Evolutionary conservation across 2,329 filamentous ascomycete species (phyloP).

Genomic region (Verticillium isaacii): DNA sequence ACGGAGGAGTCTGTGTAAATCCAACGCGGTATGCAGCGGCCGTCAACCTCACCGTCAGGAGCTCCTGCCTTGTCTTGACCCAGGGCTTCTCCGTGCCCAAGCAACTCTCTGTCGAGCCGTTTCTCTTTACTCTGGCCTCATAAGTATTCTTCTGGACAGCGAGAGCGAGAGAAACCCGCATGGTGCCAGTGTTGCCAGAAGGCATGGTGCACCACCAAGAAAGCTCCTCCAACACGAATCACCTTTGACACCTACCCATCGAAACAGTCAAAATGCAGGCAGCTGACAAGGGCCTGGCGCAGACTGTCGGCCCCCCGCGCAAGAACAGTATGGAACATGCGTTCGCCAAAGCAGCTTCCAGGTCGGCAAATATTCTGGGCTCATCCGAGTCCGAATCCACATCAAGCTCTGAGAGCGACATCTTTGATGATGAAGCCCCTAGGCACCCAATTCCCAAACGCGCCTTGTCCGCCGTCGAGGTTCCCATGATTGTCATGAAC

Average conservation of each 20-base stretch:
- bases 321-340: neutral
- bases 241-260: neutral
- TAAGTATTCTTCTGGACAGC: neutral
- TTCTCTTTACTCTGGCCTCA: neutral
- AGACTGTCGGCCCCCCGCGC: neutral
- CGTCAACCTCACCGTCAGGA: neutral
- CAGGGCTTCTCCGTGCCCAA: too few species aligned
- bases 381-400: neutral
- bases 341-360: neutral
- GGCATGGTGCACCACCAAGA: neutral
- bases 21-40: neutral
- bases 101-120: neutral
- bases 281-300: neutral
- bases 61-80: too few species aligned
- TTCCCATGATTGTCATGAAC: constrained; percentile 37
- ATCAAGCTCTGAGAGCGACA: neutral
- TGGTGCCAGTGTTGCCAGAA: neutral
- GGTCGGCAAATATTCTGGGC: neutral
- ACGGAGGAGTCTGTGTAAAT: neutral
- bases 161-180: too few species aligned
- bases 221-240: neutral
- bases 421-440: constrained; percentile 5
- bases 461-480: constrained; percentile 33
- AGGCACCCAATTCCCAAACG: constrained; percentile 28
- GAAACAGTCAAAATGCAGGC: neutral